A percentile compares a stretch with the other conserved stretches of the same genome.
These are phyloP conservation scores for Anacardium occidentale DNA, from an alignment of 345 rosid genomes.

Conservation along the genomic window DNA sequence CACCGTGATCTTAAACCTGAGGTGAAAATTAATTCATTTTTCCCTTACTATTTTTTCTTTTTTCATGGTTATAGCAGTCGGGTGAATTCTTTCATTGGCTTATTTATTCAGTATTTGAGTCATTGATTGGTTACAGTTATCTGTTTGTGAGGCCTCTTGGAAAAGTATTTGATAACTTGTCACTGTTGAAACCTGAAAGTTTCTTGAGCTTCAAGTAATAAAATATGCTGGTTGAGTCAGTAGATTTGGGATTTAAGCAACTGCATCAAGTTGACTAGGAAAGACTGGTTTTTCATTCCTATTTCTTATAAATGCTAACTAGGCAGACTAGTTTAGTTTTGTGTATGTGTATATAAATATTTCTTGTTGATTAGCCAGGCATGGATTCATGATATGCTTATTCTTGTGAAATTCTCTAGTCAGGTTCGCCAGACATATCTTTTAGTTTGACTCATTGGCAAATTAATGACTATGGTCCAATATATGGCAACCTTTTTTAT, in stretches of 20 bases:
- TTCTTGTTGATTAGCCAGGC: no score
- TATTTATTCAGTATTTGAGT: not conserved
- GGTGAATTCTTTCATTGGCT: not conserved
- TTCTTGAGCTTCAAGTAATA: not conserved
- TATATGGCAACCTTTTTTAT: not conserved
- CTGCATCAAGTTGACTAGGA: no score
- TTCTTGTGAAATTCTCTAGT: no score
- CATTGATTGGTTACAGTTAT: not conserved
- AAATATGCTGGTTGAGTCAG: not conserved
- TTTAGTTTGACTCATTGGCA: no score
- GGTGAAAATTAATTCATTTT: constrained; percentile 40
- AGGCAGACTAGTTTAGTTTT: no score
- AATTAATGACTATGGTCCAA: not conserved
- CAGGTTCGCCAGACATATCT: not conserved
- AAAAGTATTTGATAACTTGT: not conserved
- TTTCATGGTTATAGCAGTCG: not conserved
- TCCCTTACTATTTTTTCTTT: no score
- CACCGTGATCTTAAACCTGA: constrained; percentile 99
- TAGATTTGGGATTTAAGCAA: not conserved
- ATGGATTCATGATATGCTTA: no score
- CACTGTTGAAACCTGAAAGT: not conserved
- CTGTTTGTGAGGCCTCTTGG: not conserved
- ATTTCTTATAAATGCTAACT: no score
- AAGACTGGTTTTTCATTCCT: no score
- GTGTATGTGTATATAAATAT: no score